Evolutionary conservation across 768 basidiomycete species (phyloP), one percentile per base, ranked within the genome.

Genomic region (Agrocybe pediades): DNA sequence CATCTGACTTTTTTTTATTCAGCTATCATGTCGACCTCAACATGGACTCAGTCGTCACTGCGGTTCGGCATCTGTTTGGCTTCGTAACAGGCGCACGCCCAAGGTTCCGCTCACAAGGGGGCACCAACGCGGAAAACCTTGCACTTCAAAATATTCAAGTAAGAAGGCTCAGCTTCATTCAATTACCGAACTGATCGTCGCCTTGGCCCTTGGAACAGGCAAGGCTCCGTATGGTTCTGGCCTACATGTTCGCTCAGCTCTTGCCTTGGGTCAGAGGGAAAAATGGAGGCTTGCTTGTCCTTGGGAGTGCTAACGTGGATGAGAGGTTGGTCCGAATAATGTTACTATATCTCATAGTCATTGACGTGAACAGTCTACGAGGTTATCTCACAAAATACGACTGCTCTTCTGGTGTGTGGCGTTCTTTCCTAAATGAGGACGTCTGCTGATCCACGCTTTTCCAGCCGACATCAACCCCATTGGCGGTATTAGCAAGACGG

Each of bases 301-400:
- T 98, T n/a, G 97, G 97, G 1, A 95, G 92, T 58, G 95, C 97
- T 16, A 98, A 98, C 65, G 97, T 99, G 2, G 97, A 99, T 63
- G 97, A 98, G 75, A 96, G 92, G 93, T 88, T 53, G 24, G 66
- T 52, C 2, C 15, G 11, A 13, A 16, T 27, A 36, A n/a, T 21
- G 45, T 41, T 48, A n/a, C 6, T 39, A 21, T 46, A 16, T 19
- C 24, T 27, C 19, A 2, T 21, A 4, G 20, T 11, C 27, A 17
- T 46, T 33, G 46, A 51, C 24, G 55, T 25, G 9, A n/a, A 46
- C 16, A 95, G 95, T 74, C 79, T 98, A 52, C 85, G 97, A 48
- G 97, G 97, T 6, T 99, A 98, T 69, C 74, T 97, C 55, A 99
- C 97, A 1, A 98, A 99, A 74, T 98, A 98, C 67, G 97, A 99